phyloP scores from a whole-genome alignment of 306 rosid genomes.

The Citrullus colocynthis region DNA sequence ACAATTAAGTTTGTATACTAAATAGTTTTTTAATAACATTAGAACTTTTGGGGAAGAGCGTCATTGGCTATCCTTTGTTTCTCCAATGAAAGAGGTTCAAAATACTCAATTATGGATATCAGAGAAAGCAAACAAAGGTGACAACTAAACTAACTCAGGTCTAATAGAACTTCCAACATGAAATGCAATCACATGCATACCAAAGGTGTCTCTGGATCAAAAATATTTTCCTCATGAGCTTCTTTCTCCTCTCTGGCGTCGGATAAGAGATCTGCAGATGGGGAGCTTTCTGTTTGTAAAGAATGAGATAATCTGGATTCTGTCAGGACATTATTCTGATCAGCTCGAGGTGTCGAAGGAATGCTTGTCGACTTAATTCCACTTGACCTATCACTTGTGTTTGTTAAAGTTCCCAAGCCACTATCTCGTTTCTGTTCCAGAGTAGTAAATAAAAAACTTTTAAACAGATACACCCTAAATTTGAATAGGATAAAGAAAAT shows the following conservation, averaged over 20 bases:
- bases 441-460: constrained; percentile 18
- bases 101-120: neutral
- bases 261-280: constrained; percentile 50
- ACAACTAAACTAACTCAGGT: neutral
- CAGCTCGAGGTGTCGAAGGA: constrained; percentile 92
- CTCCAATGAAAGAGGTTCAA: neutral
- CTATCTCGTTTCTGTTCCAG: constrained; percentile 79
- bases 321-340: constrained; percentile 39
- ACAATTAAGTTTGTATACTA: neutral
- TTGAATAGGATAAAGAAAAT: neutral
- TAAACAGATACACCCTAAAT: neutral
- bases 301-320: constrained; percentile 69
- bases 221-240: constrained; percentile 39
- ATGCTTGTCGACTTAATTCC: constrained; percentile 76
- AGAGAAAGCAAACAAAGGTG: neutral
- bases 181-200: constrained; percentile 33
- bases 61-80: neutral
- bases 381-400: constrained; percentile 76
- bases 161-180: neutral
- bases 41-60: neutral
- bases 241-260: constrained; percentile 62
- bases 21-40: neutral
- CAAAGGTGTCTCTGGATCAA: constrained; percentile 77
- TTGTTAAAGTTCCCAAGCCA: constrained; percentile 41
- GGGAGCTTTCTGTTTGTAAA: constrained; percentile 61